Evolutionary conservation across 352 stramenopile genomes (phyloP), one percentile per base, ranked within the genome.

Genomic region (Phytophthora tubulina): DNA sequence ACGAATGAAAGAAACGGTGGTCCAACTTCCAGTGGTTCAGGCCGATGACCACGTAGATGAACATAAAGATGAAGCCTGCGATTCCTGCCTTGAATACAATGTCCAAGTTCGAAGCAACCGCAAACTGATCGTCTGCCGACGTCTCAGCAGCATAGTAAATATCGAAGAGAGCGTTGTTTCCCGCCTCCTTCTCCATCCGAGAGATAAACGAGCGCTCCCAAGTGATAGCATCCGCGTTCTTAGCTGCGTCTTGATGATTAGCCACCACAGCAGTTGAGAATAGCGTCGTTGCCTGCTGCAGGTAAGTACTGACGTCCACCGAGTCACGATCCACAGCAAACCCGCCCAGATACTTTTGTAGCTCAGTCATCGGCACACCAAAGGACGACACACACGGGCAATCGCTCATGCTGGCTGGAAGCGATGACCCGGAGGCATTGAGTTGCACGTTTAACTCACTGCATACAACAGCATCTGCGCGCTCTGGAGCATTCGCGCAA

Each of bases 171-270:
- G 33, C 14, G 45, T 92, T 94, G 13, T 69, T 49, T 3, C 53
- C 27, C 0, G 72, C 72, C 60, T 91, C 82, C 11, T 66, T 35
- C 70, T 94, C 77, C 79, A 96, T 88, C 3, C 64, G 79, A 13
- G 73, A 32, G 51, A 96, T 84, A 67, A 82, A 94, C 6, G 67
- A 73, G 21, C 83, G 85, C 49, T 96, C 88, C 88, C 88, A 96
- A 30, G 75, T 42, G 30, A 92, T 79, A 10, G 86, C 81, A 11
- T 80, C 70, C 2, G 75, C 49, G 35, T 91, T 91, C 8, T 73
- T 67, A 0, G 39, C 53, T 14, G 63, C 48, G 8, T 89, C 73
- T 15, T 82, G 74, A 36, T 87, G 74, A 46, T 91, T 90, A n/a
- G 79, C 83, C 53, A 89, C 78, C 9, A 84, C 15, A 35, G 73